Conservation (phyloP, 2,329 filamentous ascomycete genomes). For the Exophiala sp. region DNA sequence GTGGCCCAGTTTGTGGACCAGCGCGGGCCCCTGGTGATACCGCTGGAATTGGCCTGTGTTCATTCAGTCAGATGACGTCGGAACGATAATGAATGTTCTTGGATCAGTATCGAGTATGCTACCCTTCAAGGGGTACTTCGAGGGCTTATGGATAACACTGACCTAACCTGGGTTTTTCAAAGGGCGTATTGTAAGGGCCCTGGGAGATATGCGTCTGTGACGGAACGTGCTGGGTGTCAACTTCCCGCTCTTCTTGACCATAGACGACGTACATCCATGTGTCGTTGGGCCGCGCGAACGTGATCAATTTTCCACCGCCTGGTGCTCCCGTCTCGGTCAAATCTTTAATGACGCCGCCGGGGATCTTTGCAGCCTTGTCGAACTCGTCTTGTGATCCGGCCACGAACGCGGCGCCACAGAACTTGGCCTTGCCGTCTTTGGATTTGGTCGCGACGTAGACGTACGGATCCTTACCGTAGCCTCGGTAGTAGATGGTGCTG, state of each 20-base stretch:
- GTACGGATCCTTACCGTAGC: constrained; percentile 60
- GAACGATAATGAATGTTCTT: too few species aligned
- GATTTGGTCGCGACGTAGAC: constrained; percentile 55
- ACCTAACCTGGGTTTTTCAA: constrained; percentile 36
- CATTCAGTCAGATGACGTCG: too few species aligned
- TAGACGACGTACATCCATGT: constrained; percentile 31
- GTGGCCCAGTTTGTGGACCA: constrained; percentile 42
- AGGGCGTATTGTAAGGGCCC: constrained; percentile 39
- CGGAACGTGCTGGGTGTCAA: not conserved
- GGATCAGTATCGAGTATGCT: too few species aligned
- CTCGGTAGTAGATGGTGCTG: constrained; percentile 56
- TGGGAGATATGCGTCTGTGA: constrained; percentile 29
- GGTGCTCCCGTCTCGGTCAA: constrained; percentile 32
- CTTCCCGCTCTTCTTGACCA: constrained; percentile 29
- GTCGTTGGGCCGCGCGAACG: constrained; percentile 24
- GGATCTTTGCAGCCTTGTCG: constrained; percentile 45
- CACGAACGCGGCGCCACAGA: constrained; percentile 57
- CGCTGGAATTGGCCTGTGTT: constrained; percentile 30
- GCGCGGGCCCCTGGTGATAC: constrained; percentile 45
- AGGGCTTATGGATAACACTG: constrained; percentile 20
- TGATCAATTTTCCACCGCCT: constrained; percentile 21
- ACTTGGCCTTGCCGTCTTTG: constrained; percentile 47
- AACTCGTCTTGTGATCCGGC: constrained; percentile 58
- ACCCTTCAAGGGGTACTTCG: too few species aligned
- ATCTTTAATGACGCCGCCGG: constrained; percentile 53